Conservation (phyloP, 2,329 filamentous ascomycete genomes). For the Ramichloridium luteum region DNA sequence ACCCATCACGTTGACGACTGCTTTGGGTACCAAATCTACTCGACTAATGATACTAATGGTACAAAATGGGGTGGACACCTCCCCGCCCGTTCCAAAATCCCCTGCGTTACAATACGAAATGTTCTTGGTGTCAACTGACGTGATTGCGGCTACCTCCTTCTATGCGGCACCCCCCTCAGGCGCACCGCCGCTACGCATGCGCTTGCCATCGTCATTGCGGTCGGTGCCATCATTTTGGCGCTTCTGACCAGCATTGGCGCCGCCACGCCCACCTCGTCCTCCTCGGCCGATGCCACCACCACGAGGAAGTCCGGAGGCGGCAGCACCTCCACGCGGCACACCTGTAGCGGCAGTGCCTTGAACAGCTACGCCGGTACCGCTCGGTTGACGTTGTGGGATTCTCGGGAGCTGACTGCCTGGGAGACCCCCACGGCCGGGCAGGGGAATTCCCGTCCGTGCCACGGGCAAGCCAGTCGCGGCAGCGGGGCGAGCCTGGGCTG, state of each 20-base stretch:
- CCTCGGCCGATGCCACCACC: constrained; percentile 16
- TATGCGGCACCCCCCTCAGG: constrained; percentile 8
- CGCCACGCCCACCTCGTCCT: constrained; percentile 11
- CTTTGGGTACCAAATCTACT: too few relatives aligned
- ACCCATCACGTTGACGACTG: too few relatives aligned
- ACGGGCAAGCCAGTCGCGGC: constrained; percentile 2
- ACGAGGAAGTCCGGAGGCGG: constrained; percentile 2
- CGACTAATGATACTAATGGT: not conserved
- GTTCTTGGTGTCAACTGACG: too few relatives aligned
- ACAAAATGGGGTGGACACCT: not conserved
- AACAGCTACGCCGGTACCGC: constrained; percentile 7
- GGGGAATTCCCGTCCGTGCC: not conserved
- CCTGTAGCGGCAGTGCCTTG: constrained; percentile 11
- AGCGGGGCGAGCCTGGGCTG: constrained; percentile 5
- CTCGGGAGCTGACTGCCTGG: not conserved
- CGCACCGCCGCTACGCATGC: constrained; percentile 18
- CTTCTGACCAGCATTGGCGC: constrained; percentile 23
- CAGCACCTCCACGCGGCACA: constrained; percentile 15
- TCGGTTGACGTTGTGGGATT: constrained; percentile 2
- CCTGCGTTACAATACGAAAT: too few relatives aligned
- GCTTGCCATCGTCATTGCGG: constrained; percentile 18
- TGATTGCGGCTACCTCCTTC: too few relatives aligned
- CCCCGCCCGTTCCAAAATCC: too few relatives aligned
- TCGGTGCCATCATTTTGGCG: constrained; percentile 22
- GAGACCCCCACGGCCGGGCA: not conserved